Base-by-base conservation (phyloP, 2,329 filamentous ascomycete species). In the Knoxdaviesia capensis region DNA sequence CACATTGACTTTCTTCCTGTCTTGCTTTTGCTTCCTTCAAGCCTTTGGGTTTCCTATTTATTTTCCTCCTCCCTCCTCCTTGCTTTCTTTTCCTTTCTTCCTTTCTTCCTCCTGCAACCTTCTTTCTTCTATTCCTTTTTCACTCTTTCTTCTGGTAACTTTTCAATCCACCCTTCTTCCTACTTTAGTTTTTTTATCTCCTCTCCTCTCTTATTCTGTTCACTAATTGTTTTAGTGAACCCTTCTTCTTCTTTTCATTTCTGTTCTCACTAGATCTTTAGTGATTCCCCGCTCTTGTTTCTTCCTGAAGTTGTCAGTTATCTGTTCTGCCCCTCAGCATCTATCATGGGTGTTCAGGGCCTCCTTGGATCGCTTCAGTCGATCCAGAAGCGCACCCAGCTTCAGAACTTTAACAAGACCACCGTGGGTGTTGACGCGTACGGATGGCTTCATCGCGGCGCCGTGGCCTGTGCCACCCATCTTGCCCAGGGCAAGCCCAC, bases 341-440 rank as follows among this genome's bases (percentile, higher is more conserved):
- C 44, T 32, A 42, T 10, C 36, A 49, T 49, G 48, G 48, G 48
- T 42, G 46, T 49, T 34, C 36, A 42, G 32, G 48, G 48, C 38
- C 74, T 98, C 42, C 70, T 96, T 33, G 85, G 85, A 34, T 69
- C 96, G 46, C 75, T 98, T 46, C 96, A 96, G 61, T 96, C 90
- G 38, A 96, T 98, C 43, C 90, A 98, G 46, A 86, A 82, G 54
- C 81, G 82, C 54, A 81, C 75, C 41, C 81, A 84, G 51, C 68
- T 98, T 46, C 92, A 86, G 56, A 86, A 86, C 53, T 94, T 82
- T 58, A 64, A 72, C 8, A 90, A 88, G 41, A 78, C 93, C 60
- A 93, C 81, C 1, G 71, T 98, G 39, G 92, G 82, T n/a, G 78
- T 98, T 34, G 90, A 98, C 59, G 88, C 82, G 44, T 98, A 98